These are phyloP conservation scores for Magnolia kwangsiensis DNA, from an alignment of 164 flowering plant genomes.

Conservation along the genomic window DNA sequence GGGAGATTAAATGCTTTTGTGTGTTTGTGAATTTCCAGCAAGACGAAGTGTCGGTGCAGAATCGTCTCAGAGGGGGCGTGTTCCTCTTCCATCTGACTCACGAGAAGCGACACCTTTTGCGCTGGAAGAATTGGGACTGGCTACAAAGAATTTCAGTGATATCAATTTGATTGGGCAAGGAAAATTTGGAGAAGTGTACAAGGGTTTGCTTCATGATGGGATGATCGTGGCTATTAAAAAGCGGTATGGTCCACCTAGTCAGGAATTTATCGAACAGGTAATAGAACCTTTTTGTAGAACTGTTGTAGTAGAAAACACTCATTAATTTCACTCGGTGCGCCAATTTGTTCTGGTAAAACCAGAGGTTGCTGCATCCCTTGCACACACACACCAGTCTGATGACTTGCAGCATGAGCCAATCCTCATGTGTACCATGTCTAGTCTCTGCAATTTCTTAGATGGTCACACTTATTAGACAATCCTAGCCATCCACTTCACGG, in stretches of 20 bases:
- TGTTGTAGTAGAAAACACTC: background rate
- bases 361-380: background rate
- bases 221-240: conserved; percentile 81
- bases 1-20: background rate
- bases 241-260: conserved; percentile 59
- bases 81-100: conserved; percentile 19
- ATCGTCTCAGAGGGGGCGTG: conserved; percentile 32
- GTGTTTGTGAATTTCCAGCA: conserved; percentile 28
- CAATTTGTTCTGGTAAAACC: background rate
- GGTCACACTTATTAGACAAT: no score
- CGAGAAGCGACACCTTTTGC: conserved; percentile 61
- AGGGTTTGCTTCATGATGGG: conserved; percentile 86
- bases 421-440: no score
- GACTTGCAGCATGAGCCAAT: no score
- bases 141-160: conserved; percentile 71
- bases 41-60: conserved; percentile 55
- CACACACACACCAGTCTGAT: no score
- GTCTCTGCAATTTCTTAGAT: no score
- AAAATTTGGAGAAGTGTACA: conserved; percentile 83
- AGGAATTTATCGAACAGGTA: conserved; percentile 80
- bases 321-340: background rate
- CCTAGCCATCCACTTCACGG: no score
- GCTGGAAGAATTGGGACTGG: conserved; percentile 63
- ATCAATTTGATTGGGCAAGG: conserved; percentile 75
- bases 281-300: background rate